Evolutionary conservation across 345 rosid genomes (phyloP), one percentile per base, ranked within the genome.

Genomic region (Ceriops zippeliana): DNA sequence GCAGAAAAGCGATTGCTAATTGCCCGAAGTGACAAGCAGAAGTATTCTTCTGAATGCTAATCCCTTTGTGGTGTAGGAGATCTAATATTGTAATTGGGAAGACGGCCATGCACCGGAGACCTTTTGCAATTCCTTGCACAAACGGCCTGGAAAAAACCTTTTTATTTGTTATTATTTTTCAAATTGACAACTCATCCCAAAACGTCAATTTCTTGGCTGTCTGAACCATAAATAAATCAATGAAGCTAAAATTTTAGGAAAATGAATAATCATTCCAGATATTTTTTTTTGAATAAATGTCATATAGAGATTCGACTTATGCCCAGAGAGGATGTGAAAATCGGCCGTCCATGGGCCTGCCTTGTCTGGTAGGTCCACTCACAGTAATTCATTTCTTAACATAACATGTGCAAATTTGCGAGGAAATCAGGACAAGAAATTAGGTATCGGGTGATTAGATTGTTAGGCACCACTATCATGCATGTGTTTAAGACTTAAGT

Each of bases 371-470:
- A 31, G 37, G 9, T 7, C 37, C 37, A 34, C 16, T 38, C 16
- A 38, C 47, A 15, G 2, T 13, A 42, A 13, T 42, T 42, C 15
- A 38, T 38, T 38, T 38, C 17, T 11, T 8, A 49, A 27, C 32
- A 26, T 10, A 15, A 8, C 7, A 21, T n/a, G 38, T 57, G 37
- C 58, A 19, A 52, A 32, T 52, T 28, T 26, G 59, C 47, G 66
- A 28, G 58, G 15, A 32, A 65, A 58, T 47, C 20, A 26, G 51
- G 83, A 69, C 83, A 65, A 77, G 37, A 71, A 56, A 77, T 62
- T 69, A 72, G 79, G 84, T 72, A 63, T 27, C 9, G 9, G 37
- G 47, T 73, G 35, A 61, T 65, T 53, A 42, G 46, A 54, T 27
- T 16, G 35, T 21, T 61, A 67, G 63, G 24, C 49, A 19, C 21